These are phyloP conservation scores for Cylindricascospora bacillispora DNA, from an alignment of 1,139 yeast species.

Conservation along the genomic window DNA sequence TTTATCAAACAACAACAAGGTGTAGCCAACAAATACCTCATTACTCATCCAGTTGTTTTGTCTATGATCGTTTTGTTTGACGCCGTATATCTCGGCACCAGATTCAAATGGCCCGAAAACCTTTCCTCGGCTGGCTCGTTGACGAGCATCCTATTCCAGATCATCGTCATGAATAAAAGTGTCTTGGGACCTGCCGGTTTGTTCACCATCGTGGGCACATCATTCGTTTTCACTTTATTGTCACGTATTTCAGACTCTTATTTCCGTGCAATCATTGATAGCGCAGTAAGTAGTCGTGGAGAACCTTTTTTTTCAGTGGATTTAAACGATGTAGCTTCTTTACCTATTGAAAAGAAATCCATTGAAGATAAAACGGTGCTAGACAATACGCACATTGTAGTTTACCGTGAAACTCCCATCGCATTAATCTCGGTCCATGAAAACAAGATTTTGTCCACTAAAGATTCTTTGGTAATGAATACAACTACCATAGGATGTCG, in stretches of 20 bases:
- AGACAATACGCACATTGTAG: slow-evolving; percentile 39
- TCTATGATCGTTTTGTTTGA: slow-evolving; percentile 19
- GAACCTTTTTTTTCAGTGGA: slow-evolving; percentile 42
- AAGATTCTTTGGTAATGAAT: slow-evolving; percentile 33
- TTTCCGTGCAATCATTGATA: slow-evolving; percentile 36
- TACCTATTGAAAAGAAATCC: slow-evolving; percentile 24
- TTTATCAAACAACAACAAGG: slow-evolving; percentile 47
- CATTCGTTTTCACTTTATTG: slow-evolving; percentile 22
- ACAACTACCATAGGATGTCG: slow-evolving; percentile 51
- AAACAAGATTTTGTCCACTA: slow-evolving; percentile 20
- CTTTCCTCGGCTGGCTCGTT: slow-evolving; percentile 9
- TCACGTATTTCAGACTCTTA: slow-evolving; percentile 27
- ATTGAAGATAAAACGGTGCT: slow-evolving; percentile 23
- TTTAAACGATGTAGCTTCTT: slow-evolving; percentile 31
- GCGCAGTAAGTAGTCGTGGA: slow-evolving; percentile 34
- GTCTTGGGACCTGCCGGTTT: slow-evolving; percentile 13
- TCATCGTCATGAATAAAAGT: slow-evolving; percentile 16
- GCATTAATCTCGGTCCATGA: slow-evolving; percentile 39
- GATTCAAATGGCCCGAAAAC: slow-evolving; percentile 11
- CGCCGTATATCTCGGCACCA: slow-evolving; percentile 16
- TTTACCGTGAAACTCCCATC: slow-evolving; percentile 56
- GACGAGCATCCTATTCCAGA: slow-evolving; percentile 13
- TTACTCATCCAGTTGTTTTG: slow-evolving; percentile 37
- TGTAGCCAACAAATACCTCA: slow-evolving; percentile 34
- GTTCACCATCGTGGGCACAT: slow-evolving; percentile 14